These are phyloP conservation scores for Papiliotrema fonsecae DNA, from an alignment of 1,284 basidiomycete species.

Conservation along the genomic window DNA sequence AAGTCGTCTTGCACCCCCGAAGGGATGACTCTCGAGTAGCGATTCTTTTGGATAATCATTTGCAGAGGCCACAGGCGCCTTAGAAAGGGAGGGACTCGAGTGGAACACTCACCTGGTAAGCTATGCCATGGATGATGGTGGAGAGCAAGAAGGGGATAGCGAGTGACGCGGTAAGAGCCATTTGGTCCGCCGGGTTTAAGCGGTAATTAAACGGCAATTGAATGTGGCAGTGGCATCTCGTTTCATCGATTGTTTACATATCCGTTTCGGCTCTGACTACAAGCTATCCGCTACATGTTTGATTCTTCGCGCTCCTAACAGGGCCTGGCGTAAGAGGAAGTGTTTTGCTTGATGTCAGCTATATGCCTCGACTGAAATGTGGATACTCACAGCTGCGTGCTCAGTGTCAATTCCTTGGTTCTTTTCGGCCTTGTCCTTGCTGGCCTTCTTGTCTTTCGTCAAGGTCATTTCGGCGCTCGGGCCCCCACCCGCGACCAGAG, in stretches of 20 bases:
- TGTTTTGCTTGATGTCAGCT: conserved; percentile 19
- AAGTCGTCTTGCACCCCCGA: conserved; percentile 39
- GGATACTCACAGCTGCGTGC: conserved; percentile 19
- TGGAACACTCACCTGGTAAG: too few relatives aligned
- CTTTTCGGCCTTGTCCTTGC: conserved; percentile 7
- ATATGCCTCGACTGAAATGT: not conserved
- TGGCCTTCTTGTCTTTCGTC: conserved; percentile 3
- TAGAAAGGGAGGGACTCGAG: too few relatives aligned
- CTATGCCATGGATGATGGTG: too few relatives aligned
- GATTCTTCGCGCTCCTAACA: conserved; percentile 10
- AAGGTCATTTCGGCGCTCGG: conserved; percentile 27
- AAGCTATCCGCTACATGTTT: too few relatives aligned
- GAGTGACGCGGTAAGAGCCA: too few relatives aligned
- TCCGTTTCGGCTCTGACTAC: too few relatives aligned
- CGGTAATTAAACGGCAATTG: too few relatives aligned
- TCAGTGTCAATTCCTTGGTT: conserved; percentile 17
- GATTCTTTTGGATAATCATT: conserved; percentile 46
- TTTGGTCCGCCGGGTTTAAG: too few relatives aligned
- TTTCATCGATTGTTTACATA: too few relatives aligned
- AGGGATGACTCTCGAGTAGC: conserved; percentile 43
- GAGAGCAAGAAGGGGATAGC: too few relatives aligned
- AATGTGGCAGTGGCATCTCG: too few relatives aligned
- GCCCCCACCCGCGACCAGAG: conserved; percentile 26
- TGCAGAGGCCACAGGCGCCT: too few relatives aligned
- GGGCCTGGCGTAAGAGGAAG: conserved; percentile 24